Evolutionary conservation across 2,329 filamentous ascomycete species (phyloP), one percentile per base, ranked within the genome.

Genomic region (Ilyonectria mors-panacis): DNA sequence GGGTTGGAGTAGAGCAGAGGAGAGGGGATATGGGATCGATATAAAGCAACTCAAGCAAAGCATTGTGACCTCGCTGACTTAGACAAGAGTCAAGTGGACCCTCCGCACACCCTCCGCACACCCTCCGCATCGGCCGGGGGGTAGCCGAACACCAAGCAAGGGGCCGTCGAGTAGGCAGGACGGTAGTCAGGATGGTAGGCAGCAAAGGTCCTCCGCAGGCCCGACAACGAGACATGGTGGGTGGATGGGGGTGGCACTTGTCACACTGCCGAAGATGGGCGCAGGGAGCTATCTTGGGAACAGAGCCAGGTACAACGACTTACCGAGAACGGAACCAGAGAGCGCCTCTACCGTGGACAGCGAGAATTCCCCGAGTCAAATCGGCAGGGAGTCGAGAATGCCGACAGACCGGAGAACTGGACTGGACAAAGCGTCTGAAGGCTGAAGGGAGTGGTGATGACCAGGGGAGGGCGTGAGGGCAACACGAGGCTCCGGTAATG

Each of bases 41-140:
- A 76, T 76, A 76, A 71, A 76, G 70, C 39, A 42, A 7, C 17
- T 42, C 4, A 42, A n/a, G 15, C 65, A 73, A 67, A 67, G 56
- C 42, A 62, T 56, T 68, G 71, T 73, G 74, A 74, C 73, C 70
- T 66, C 59, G 70, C 70, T 76, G 73, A 70, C 74, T 76, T 75
- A 75, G 71, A 76, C 73, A 73, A 70, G 55, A 75, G 74, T 76
- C 74, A 76, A 76, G 73, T 73, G 74, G 73, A 69, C 66, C 66
- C 68, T 71, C 56, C 57, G 66, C 64, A 62, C 70, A 71, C 73
- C 73, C 66, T 71, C 65, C 72, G 61, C 70, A 75, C 71, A 50
- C 66, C 72, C 70, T 73, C 66, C 68, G 44, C 55, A 63, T 55
- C 63, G 58, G 48, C 65, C 64, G 64, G 55, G 69, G 66, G 55